A percentile compares a stretch with the other conserved stretches of the same genome.
Evolutionary conservation across 1,284 basidiomycete genomes (phyloP).

Genomic region (Marasmius sp.): DNA sequence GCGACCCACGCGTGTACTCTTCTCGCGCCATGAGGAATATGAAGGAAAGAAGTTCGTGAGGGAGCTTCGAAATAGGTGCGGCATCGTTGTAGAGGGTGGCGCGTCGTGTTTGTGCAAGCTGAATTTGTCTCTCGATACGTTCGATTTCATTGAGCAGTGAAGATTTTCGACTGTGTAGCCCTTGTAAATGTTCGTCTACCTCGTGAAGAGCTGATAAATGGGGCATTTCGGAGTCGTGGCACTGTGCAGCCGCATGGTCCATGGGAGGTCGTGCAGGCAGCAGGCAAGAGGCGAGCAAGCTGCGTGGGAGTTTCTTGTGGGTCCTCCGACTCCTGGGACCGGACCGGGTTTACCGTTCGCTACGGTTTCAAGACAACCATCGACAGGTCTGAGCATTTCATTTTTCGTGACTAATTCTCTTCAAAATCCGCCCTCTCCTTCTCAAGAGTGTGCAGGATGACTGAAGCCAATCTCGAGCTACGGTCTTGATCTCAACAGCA

Average conservation of each 20-base stretch:
- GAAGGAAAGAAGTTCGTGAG: conserved; percentile 36
- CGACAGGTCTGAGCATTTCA: no score
- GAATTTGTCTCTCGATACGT: conserved; percentile 29
- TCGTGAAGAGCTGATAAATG: not conserved
- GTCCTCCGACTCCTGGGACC: no score
- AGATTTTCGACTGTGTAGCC: conserved; percentile 21
- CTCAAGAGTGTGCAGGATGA: no score
- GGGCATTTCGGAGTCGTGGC: not conserved
- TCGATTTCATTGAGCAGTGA: conserved; percentile 29
- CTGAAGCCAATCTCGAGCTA: no score
- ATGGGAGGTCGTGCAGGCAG: no score
- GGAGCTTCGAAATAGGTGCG: conserved; percentile 33
- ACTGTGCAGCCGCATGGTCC: not conserved
- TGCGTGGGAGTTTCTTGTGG: no score
- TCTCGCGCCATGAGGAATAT: conserved; percentile 35
- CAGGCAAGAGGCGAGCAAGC: no score
- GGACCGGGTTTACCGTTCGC: no score
- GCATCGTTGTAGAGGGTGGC: conserved; percentile 32
- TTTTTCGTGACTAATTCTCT: no score
- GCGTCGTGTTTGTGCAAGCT: conserved; percentile 25
- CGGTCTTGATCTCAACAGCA: no score
- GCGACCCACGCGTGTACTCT: conserved; percentile 14
- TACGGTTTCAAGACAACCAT: no score
- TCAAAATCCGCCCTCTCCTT: no score
- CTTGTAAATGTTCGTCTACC: not conserved